A percentile compares a stretch with the other conserved stretches of the same genome.
Conservation (phyloP, 2,329 filamentous ascomycete genomes). For the Hymenoscyphus albidus region DNA sequence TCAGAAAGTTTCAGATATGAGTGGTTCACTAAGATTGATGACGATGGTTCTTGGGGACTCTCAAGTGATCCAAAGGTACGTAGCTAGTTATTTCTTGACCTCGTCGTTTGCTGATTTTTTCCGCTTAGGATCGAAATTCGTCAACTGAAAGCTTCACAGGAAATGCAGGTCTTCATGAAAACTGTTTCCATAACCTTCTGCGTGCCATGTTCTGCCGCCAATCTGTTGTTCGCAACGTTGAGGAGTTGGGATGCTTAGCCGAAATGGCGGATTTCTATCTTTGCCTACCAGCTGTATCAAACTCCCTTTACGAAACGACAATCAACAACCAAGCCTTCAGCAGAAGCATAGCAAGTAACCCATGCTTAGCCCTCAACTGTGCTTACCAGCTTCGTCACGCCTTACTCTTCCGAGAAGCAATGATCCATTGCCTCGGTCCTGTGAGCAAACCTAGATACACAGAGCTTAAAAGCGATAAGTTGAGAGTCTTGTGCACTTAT, state of each 20-base stretch:
- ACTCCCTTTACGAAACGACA: constrained; percentile 7
- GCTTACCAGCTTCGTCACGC: constrained; percentile 9
- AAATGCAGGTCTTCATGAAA: not conserved
- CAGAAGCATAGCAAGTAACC: not conserved
- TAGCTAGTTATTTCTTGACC: too few species aligned
- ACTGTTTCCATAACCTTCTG: constrained; percentile 13
- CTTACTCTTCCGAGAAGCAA: constrained; percentile 11
- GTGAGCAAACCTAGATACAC: not conserved
- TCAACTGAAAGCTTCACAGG: not conserved
- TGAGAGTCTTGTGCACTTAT: not conserved
- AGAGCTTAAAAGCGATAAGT: not conserved
- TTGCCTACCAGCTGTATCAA: constrained; percentile 12
- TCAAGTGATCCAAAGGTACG: constrained; percentile 7
- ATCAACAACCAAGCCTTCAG: constrained; percentile 2
- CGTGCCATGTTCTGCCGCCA: constrained; percentile 7
- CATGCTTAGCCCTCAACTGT: not conserved
- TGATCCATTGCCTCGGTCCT: constrained; percentile 5
- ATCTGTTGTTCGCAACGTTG: not conserved
- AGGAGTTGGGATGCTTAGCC: not conserved
- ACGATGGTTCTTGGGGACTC: constrained; percentile 2
- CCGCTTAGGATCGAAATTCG: not conserved
- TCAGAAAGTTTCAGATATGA: constrained; percentile 10
- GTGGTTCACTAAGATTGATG: constrained; percentile 9
- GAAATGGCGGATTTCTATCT: constrained; percentile 10
- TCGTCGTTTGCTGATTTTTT: not conserved